Base-by-base conservation (phyloP, 352 stramenopile genomes). In the Thalassiosira mediterranea region DNA sequence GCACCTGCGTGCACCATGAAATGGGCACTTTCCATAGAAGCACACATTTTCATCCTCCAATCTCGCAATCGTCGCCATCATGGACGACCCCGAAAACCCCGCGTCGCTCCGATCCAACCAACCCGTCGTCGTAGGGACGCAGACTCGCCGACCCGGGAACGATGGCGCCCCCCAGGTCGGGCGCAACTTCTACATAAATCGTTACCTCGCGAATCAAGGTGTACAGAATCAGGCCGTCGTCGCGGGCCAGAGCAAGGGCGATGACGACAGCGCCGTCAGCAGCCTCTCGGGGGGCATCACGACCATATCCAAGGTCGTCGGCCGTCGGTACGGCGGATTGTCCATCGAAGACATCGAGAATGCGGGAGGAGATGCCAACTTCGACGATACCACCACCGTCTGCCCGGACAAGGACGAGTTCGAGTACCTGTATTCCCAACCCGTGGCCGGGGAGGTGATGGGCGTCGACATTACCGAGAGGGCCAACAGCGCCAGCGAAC, bases 361-460 rank as follows among this genome's bases (percentile, higher is more conserved):
- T 62, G 53, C 53, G 7, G 32, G 31, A n/a, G 32, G 53, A 2
- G 29, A 29, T 49, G 34, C 15, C n/a, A 13, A 28, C 11, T 46
- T 46, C 13, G 53, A 62, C 34, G 53, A 62, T 28, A 48, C n/a
- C 21, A 47, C 53, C 15, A 62, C 53, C 1, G 49, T 62, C 23
- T 62, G 53, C 34, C 53, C 53, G 17, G 31, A 47, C 17, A 62
- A 48, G 53, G 32, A 62, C 49, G 31, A 47, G 17, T 62, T 62
- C 13, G 53, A 62, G 31, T 62, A 62, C 49, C 2, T 17, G 3
- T 46, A 25, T 23, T 29, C 52, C 15, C 29, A 48, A 15, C 28
- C 1, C 11, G 49, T 4, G 42, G 49, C 19, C 2, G 51, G 21
- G 21, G 10, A 32, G 48, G 17, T 15, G 2, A 48, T 10, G 2